These are phyloP conservation scores for Cinchona pubescens DNA, from an alignment of 257 asterid species.

Conservation along the genomic window DNA sequence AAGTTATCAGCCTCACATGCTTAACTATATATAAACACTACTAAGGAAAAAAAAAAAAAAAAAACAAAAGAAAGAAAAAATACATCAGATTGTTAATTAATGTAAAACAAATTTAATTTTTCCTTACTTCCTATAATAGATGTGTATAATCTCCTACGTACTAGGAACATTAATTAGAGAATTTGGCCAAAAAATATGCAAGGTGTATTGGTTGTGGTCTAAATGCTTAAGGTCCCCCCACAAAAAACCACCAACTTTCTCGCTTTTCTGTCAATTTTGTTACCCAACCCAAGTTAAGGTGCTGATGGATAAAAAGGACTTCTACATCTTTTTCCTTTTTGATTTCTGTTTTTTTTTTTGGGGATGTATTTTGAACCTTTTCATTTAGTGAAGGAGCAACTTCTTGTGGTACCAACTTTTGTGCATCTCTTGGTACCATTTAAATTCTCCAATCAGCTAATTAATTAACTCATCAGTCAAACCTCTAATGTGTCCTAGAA, in stretches of 20 bases:
- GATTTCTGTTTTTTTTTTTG: background rate
- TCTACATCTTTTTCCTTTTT: background rate
- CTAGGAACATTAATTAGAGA: slow-evolving; percentile 19
- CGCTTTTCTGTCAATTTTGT: slow-evolving; percentile 15
- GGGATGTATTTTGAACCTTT: background rate
- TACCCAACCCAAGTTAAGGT: slow-evolving; percentile 9
- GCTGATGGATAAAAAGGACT: slow-evolving; percentile 13
- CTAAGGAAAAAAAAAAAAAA: background rate
- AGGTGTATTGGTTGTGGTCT: slow-evolving; percentile 9
- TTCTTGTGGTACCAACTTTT: slow-evolving; percentile 15
- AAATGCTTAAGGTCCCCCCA: slow-evolving; percentile 23
- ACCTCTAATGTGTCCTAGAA: background rate
- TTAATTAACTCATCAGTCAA: slow-evolving; percentile 2
- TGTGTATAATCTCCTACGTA: slow-evolving; percentile 28
- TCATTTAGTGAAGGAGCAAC: slow-evolving; percentile 4
- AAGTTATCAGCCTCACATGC: slow-evolving; percentile 26
- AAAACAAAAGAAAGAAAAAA: background rate
- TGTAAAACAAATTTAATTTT: background rate
- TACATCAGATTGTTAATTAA: slow-evolving; percentile 1
- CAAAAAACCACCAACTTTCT: slow-evolving; percentile 1
- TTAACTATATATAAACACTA: slow-evolving; percentile 5
- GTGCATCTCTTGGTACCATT: slow-evolving; percentile 6
- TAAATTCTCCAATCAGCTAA: slow-evolving; percentile 8
- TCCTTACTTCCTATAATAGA: slow-evolving; percentile 11
- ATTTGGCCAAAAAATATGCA: slow-evolving; percentile 26